A percentile compares a stretch with the other conserved stretches of the same genome.
Conservation (phyloP, 192 early-diverging fungal genomes). For the Coemansia sp. region DNA sequence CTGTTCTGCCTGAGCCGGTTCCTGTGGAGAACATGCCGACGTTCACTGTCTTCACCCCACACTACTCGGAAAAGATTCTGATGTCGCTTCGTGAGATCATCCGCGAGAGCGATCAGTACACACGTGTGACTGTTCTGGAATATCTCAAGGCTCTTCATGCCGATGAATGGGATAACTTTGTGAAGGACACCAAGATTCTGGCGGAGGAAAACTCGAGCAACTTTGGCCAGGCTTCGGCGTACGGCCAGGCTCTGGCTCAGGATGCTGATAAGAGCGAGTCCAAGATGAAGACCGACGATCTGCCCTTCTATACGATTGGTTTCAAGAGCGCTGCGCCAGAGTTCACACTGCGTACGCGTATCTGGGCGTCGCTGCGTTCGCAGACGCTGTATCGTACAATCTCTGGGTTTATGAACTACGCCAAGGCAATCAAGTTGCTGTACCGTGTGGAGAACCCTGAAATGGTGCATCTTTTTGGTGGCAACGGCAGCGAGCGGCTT, state of each 20-base stretch:
- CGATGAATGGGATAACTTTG: slow-evolving; percentile 90
- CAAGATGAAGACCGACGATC: slow-evolving; percentile 74
- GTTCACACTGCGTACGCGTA: slow-evolving; percentile 81
- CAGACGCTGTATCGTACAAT: slow-evolving; percentile 88
- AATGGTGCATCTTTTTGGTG: slow-evolving; percentile 64
- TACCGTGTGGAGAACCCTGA: slow-evolving; percentile 83
- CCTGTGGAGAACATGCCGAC: slow-evolving; percentile 84
- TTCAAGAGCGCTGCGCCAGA: slow-evolving; percentile 81
- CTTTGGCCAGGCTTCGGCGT: slow-evolving; percentile 56
- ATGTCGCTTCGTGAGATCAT: slow-evolving; percentile 83
- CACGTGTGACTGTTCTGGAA: slow-evolving; percentile 78
- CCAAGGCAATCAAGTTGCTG: slow-evolving; percentile 78
- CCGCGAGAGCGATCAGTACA: slow-evolving; percentile 77
- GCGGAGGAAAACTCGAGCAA: slow-evolving; percentile 65
- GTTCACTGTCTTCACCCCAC: slow-evolving; percentile 82
- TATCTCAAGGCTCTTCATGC: slow-evolving; percentile 78
- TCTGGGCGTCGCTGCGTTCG: slow-evolving; percentile 84
- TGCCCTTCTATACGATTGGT: slow-evolving; percentile 79
- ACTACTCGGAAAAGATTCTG: slow-evolving; percentile 85
- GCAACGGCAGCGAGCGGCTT: slow-evolving; percentile 64
- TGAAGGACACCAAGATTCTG: slow-evolving; percentile 79
- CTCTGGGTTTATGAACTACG: slow-evolving; percentile 86
- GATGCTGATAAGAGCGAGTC: slow-evolving; percentile 59
- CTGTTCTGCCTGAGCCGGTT: slow-evolving; percentile 73
- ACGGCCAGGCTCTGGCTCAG: slow-evolving; percentile 55